These are phyloP conservation scores for Exobasidium rhododendri DNA, from an alignment of 1,284 basidiomycete species.

Conservation along the genomic window DNA sequence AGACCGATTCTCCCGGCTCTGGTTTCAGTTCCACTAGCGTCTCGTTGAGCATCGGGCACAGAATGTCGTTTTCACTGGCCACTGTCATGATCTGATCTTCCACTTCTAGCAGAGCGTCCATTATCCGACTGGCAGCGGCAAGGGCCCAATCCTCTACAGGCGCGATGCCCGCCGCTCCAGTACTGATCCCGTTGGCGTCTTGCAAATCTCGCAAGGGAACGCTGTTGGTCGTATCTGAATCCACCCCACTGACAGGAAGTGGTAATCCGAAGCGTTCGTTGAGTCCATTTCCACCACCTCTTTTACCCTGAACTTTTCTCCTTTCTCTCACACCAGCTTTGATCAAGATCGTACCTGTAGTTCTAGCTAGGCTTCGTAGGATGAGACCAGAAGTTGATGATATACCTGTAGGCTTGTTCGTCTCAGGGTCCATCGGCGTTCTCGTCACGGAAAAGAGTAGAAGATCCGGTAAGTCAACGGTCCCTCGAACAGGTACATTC, in stretches of 20 bases:
- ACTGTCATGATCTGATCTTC: conserved; percentile 40
- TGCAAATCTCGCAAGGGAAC: background rate
- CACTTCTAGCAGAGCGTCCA: conserved; percentile 38
- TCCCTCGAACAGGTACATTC: conserved; percentile 26
- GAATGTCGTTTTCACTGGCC: conserved; percentile 45
- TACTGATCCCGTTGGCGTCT: conserved; percentile 17
- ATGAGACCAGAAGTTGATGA: conserved; percentile 43
- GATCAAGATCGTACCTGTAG: conserved; percentile 31
- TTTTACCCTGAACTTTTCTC: conserved; percentile 22
- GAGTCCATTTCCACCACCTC: conserved; percentile 11
- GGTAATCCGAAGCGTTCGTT: conserved; percentile 40
- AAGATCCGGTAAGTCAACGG: conserved; percentile 41
- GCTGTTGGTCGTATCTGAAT: conserved; percentile 5
- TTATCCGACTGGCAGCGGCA: conserved; percentile 30
- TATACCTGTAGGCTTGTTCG: conserved; percentile 37
- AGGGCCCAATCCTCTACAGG: conserved; percentile 25
- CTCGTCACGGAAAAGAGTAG: conserved; percentile 44
- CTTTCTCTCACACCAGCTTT: conserved; percentile 29
- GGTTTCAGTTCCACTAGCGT: conserved; percentile 38
- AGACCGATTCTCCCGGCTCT: conserved; percentile 3
- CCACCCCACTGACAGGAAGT: conserved; percentile 17
- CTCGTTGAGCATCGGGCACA: conserved; percentile 46
- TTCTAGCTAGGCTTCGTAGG: conserved; percentile 42
- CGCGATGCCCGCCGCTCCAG: background rate
- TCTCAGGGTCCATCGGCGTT: conserved; percentile 40